A percentile compares a stretch with the other conserved stretches of the same genome.
These are phyloP conservation scores for Talaromyces sp. DNA, from an alignment of 2,329 filamentous ascomycete species.

Conservation along the genomic window DNA sequence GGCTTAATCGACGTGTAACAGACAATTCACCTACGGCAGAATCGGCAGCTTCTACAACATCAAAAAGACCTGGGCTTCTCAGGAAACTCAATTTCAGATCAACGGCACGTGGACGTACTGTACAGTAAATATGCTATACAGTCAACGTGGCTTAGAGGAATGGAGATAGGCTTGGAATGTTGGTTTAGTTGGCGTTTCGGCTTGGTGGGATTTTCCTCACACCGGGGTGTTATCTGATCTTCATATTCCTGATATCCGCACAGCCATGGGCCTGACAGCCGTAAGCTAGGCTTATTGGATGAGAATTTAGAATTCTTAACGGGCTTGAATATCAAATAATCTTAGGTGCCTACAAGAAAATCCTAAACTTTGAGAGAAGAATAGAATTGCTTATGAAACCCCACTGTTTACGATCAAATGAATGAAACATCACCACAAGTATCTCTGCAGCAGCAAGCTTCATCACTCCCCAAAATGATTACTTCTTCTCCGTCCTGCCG, in stretches of 20 bases:
- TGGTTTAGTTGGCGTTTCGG: not conserved
- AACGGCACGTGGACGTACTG: not conserved
- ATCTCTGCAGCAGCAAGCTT: too few relatives aligned
- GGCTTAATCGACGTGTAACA: constrained; percentile 2
- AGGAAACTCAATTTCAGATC: not conserved
- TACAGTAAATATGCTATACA: not conserved
- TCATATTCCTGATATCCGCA: not conserved
- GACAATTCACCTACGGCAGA: constrained; percentile 4
- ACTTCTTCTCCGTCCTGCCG: constrained; percentile 56
- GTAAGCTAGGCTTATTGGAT: too few relatives aligned
- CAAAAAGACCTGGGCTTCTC: constrained; percentile 5
- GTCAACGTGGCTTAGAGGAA: not conserved
- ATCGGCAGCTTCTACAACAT: constrained; percentile 1
- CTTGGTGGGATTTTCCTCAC: too few relatives aligned
- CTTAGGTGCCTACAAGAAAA: too few relatives aligned
- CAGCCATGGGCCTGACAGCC: too few relatives aligned
- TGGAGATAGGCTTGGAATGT: not conserved
- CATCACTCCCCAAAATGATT: too few relatives aligned
- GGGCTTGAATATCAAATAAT: too few relatives aligned
- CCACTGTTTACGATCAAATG: too few relatives aligned
- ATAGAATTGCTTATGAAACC: too few relatives aligned
- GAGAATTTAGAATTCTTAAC: too few relatives aligned
- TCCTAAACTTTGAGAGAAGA: too few relatives aligned
- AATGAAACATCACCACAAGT: too few relatives aligned
- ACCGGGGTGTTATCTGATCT: not conserved